phyloP scores from a whole-genome alignment of 78 protist species.

The Dictyostelium purpureum region DNA sequence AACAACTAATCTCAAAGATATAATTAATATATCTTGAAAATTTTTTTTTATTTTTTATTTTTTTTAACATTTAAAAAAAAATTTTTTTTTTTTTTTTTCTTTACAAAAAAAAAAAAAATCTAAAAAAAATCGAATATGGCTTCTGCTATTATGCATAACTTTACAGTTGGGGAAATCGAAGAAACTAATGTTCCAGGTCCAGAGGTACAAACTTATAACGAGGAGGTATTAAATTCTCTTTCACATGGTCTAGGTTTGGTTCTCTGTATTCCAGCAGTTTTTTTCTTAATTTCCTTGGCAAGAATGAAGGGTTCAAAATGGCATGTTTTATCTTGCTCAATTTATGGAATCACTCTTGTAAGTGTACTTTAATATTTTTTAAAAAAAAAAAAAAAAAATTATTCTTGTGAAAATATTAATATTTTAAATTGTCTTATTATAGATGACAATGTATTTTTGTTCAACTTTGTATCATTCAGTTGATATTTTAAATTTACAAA shows the following conservation, averaged over 20 bases:
- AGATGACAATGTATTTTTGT: slow-evolving; percentile 81
- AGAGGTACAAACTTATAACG: slow-evolving; percentile 43
- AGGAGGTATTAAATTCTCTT: slow-evolving; percentile 56
- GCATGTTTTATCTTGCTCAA: slow-evolving; percentile 67
- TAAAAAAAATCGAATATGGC: too few species aligned
- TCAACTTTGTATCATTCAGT: slow-evolving; percentile 61
- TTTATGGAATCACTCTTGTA: slow-evolving; percentile 67
- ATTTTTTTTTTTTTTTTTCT: too few species aligned
- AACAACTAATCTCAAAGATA: too few species aligned
- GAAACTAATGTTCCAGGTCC: too few species aligned
- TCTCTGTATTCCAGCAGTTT: slow-evolving; percentile 63
- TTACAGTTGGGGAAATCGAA: too few species aligned
- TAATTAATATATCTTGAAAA: too few species aligned
- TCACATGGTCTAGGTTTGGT: slow-evolving; percentile 50
- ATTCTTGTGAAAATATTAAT: background rate
- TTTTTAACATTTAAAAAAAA: too few species aligned
- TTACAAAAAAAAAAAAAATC: too few species aligned
- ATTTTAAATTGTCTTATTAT: background rate
- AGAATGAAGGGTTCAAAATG: slow-evolving; percentile 66
- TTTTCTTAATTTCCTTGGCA: slow-evolving; percentile 54
- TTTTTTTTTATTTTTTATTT: too few species aligned
- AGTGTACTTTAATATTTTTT: background rate
- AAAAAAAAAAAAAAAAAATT: background rate
- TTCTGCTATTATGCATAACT: too few species aligned
- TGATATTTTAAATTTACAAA: slow-evolving; percentile 26